phyloP scores from a whole-genome alignment of 176 grass and related monocot species.

The Juncus effusus region DNA sequence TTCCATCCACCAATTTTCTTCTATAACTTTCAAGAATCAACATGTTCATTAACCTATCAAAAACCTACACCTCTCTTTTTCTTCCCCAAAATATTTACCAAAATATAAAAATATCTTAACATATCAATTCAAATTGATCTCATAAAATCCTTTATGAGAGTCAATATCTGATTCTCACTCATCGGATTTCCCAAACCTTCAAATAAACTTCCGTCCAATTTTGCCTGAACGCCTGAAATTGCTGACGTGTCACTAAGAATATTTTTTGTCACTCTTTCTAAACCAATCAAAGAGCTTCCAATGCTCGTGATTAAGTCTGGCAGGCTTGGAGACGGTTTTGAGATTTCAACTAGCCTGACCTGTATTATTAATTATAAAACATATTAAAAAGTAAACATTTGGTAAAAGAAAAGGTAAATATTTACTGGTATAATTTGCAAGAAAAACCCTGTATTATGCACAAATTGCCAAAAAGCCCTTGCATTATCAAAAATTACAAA shows the following conservation, averaged over 20 bases:
- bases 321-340: constrained; percentile 59
- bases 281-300: constrained; percentile 58
- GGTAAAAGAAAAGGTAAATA: too few relatives aligned
- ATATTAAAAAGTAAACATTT: too few relatives aligned
- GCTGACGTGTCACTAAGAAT: constrained; percentile 52
- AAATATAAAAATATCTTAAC: too few relatives aligned
- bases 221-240: constrained; percentile 67
- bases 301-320: constrained; percentile 48
- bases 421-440: background rate
- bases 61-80: too few relatives aligned
- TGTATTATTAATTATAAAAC: constrained; percentile 45
- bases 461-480: too few relatives aligned
- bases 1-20: too few relatives aligned
- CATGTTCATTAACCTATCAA: too few relatives aligned
- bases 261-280: constrained; percentile 56
- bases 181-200: constrained; percentile 50
- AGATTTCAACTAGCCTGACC: constrained; percentile 81
- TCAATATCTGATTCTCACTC: constrained; percentile 49
- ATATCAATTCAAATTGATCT: constrained; percentile 35
- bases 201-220: constrained; percentile 75
- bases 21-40: too few relatives aligned
- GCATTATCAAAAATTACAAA: too few relatives aligned
- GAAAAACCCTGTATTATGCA: too few relatives aligned
- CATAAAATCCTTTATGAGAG: constrained; percentile 55
- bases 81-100: too few relatives aligned